Conservation (phyloP, 2,329 filamentous ascomycete genomes). For the Penicillium sp. region DNA sequence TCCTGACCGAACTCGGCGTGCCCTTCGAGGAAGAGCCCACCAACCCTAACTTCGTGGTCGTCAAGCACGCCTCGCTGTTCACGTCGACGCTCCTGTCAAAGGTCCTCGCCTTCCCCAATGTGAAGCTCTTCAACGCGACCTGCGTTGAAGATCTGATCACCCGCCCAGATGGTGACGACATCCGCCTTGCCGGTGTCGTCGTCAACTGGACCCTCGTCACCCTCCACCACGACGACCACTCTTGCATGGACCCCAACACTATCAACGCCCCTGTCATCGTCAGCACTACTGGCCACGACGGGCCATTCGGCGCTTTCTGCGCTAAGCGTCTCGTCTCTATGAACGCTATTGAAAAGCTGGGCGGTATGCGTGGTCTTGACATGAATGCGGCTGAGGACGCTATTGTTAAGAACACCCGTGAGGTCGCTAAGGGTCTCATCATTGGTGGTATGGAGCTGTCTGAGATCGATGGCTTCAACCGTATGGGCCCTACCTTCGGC, state of each 20-base stretch:
- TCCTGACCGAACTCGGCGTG: slow-evolving; percentile 77
- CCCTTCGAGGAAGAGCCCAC: slow-evolving; percentile 86
- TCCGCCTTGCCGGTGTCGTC: slow-evolving; percentile 83
- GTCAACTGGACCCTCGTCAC: slow-evolving; percentile 94
- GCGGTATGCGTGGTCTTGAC: slow-evolving; percentile 89
- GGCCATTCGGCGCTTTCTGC: slow-evolving; percentile 84
- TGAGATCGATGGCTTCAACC: slow-evolving; percentile 86
- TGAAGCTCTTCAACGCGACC: slow-evolving; percentile 96
- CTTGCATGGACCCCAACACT: slow-evolving; percentile 96
- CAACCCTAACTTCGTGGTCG: slow-evolving; percentile 83
- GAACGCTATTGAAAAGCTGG: slow-evolving; percentile 77
- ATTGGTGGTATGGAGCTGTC: slow-evolving; percentile 94
- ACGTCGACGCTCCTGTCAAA: slow-evolving; percentile 82
- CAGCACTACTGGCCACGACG: slow-evolving; percentile 88
- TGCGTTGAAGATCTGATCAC: slow-evolving; percentile 91
- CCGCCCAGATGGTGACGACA: slow-evolving; percentile 57
- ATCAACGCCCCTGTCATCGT: slow-evolving; percentile 90
- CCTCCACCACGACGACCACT: slow-evolving; percentile 85
- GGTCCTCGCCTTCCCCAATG: slow-evolving; percentile 80
- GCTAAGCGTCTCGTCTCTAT: slow-evolving; percentile 91
- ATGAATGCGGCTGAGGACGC: slow-evolving; percentile 91
- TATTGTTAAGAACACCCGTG: slow-evolving; percentile 87
- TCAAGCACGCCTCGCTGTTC: slow-evolving; percentile 92
- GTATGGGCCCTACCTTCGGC: slow-evolving; percentile 87
- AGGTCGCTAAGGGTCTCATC: slow-evolving; percentile 83